These are phyloP conservation scores for Spergularia bocconei DNA, from an alignment of 148 eudicot species.

Conservation along the genomic window DNA sequence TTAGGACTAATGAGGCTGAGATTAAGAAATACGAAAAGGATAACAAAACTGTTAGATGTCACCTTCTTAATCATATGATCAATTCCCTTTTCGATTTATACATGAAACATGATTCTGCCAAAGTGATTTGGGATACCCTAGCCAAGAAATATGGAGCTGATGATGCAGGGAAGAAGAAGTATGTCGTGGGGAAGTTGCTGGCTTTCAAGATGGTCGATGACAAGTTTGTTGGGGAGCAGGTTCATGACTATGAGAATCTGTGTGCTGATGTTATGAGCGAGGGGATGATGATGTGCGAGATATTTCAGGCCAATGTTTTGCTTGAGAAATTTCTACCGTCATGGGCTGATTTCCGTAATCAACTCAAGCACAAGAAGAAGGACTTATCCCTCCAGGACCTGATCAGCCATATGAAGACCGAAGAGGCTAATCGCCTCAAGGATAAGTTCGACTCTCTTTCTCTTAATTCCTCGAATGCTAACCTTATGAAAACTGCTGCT, in stretches of 20 bases:
- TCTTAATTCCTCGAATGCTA: neutral
- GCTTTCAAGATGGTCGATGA: neutral
- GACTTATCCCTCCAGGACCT: neutral
- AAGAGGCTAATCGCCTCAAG: slow-evolving; percentile 14
- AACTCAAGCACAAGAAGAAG: neutral
- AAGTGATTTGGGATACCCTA: neutral
- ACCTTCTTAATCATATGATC: neutral
- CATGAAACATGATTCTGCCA: neutral
- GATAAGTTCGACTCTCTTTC: neutral
- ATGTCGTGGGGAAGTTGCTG: neutral
- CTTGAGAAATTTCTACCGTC: slow-evolving; percentile 1
- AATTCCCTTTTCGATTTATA: neutral
- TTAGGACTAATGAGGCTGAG: neutral
- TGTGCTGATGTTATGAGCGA: neutral
- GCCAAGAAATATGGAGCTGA: slow-evolving; percentile 10
- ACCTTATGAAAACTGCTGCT: neutral
- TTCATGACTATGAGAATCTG: neutral
- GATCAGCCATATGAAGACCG: slow-evolving; percentile 10
- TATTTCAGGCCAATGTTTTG: neutral
- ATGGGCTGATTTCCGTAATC: neutral
- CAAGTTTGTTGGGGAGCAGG: neutral
- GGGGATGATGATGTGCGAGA: slow-evolving; percentile 7
- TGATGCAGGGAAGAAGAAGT: slow-evolving; percentile 11
- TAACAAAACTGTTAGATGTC: neutral
- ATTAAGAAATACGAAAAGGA: neutral